Evolutionary conservation across 148 eudicot genomes (phyloP), one percentile per base, ranked within the genome.

Genomic region (Cornus controversa): DNA sequence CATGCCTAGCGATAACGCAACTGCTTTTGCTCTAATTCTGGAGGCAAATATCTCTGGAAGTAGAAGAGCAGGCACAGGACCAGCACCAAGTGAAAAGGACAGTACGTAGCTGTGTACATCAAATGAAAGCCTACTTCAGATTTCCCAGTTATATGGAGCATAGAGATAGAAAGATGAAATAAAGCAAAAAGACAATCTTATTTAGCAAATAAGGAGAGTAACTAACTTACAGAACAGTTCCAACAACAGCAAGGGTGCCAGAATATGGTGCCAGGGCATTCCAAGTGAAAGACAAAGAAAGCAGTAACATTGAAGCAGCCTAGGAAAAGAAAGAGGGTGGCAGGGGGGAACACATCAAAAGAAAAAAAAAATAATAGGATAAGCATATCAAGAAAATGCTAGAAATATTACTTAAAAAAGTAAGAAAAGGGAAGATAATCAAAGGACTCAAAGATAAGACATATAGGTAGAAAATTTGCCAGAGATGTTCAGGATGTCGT

Each of bases 21-120:
- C 98, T 67, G 99, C 99, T 82, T 96, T 96, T 74, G 99, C 99
- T 84, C 99, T 89, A 70, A 96, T 96, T 87, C 99, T 91, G 73
- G 99, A 96, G 63, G 99, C 91, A 69, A 96, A 96, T 60, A 96
- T 93, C 81, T 96, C 99, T 3, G 99, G 99, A 76, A 96, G 97
- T 67, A 96, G 89, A 80, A 96, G 98, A 78, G 97, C 98, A 66
- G 99, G 99, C 40, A 96, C 99, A 8, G 99, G 99, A 79, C 99
- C 99, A 67, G 98, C 99, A 54, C 99, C 99, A 66, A 96, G 98
- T 54, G 99, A 90, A 77, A 96, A 96, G 63, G 94, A 96, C 62
- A 93, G 84, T 78, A 96, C 99, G 23, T 96, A 96, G 28, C 99
- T 96, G 90, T 66, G 73, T 20, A 65, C 37, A 23, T 66, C 54